These are phyloP conservation scores for Fusarium subglutinans DNA, from an alignment of 2,329 filamentous ascomycete species.

Conservation along the genomic window DNA sequence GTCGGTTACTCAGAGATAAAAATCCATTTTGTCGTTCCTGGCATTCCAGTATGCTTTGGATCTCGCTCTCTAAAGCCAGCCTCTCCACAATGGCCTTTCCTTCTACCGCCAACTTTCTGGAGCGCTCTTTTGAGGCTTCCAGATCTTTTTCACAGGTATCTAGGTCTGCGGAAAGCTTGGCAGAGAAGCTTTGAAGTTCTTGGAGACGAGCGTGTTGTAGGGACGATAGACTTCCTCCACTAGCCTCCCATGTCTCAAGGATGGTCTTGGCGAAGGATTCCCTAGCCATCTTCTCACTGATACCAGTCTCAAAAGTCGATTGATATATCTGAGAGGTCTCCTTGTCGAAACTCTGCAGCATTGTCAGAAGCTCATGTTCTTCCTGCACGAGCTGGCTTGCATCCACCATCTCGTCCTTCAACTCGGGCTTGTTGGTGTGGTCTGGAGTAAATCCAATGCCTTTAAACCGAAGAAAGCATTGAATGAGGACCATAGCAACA, in stretches of 20 bases:
- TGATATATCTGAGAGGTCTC: neutral
- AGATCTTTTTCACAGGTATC: neutral
- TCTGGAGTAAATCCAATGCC: accelerated
- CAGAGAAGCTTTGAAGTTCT: neutral
- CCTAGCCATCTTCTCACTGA: neutral
- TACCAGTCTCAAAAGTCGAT: neutral
- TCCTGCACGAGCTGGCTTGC: neutral
- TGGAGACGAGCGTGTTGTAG: neutral
- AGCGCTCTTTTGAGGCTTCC: neutral
- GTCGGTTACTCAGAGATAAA: neutral
- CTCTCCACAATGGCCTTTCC: neutral
- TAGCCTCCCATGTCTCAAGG: neutral
- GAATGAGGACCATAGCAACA: neutral
- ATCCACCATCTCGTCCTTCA: accelerated
- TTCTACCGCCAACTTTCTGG: neutral
- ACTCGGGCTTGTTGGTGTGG: accelerated
- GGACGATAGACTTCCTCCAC: neutral
- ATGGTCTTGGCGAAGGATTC: neutral
- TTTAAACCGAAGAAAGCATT: neutral
- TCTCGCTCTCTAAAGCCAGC: neutral
- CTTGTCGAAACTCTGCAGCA: accelerated
- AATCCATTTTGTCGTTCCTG: neutral
- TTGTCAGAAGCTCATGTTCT: accelerated
- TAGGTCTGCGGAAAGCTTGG: neutral
- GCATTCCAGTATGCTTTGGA: neutral